Evolutionary conservation across 1,284 basidiomycete genomes (phyloP), one percentile per base, ranked within the genome.

Genomic region (Fomitopsis palustris): DNA sequence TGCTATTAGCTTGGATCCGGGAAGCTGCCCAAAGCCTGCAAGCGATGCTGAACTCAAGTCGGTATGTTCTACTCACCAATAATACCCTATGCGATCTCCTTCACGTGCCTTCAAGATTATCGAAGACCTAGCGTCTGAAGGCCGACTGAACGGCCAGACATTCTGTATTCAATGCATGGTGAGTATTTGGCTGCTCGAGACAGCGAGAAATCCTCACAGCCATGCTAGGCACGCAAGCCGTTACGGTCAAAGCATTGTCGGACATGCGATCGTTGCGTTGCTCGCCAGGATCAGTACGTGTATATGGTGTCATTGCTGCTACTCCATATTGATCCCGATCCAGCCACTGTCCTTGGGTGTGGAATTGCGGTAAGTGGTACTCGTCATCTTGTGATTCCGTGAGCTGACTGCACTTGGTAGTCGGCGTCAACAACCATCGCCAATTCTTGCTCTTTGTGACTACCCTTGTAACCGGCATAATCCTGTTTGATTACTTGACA

Each of bases 321-420:
- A 17, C 23, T 9, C 43, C 3, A 12, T 25, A 29, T 51, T 43
- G 49, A 43, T 27, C 10, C 38, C 45, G 38, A n/a, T 60, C 16
- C 60, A 95, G 93, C 68, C 96, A 98, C 70, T 98, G 96, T 69
- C 97, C 97, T 8, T 99, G 96, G 96, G 88, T 98, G n/a, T 97
- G 95, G 92, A 98, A 98, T 75, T 98, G 96, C 72, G 87, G 92
- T 93, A 70, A 43, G 89, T 77, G 3, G 23, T 9, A 33, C 58
- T n/a, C 53, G 39, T 43, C 17, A 49, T 31, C 35, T 43, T 17
- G 38, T 3, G 54, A 23, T 17, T 9, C 53, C 8, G 4, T 54
- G 10, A 54, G 31, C 55, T 37, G 53, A n/a, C 54, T 62, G 9
- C 29, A 29, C 47, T 62, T 12, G 42, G 17, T 67, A 93, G 93